Conservation (phyloP, 2,329 filamentous ascomycete species). For the Botrytis galanthina region DNA sequence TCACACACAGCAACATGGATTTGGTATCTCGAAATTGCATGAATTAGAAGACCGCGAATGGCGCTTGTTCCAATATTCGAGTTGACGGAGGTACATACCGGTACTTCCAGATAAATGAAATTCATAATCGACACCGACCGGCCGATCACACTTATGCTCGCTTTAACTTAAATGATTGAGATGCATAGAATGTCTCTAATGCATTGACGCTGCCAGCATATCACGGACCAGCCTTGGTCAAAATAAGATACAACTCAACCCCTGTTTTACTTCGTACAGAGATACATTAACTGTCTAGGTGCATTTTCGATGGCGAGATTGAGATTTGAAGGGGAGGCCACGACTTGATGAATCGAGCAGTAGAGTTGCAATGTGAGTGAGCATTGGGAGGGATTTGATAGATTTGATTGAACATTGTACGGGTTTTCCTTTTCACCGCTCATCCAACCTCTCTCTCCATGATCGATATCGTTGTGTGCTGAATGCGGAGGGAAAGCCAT, state of each 20-base stretch:
- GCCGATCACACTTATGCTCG: neutral
- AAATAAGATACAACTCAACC: neutral
- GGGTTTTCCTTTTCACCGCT: conserved; percentile 13
- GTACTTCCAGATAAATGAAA: neutral
- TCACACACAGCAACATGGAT: neutral
- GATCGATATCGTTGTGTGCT: neutral
- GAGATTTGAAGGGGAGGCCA: neutral
- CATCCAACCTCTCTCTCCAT: neutral
- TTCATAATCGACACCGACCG: conserved; percentile 6
- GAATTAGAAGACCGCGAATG: neutral
- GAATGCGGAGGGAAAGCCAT: neutral
- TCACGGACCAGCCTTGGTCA: conserved; percentile 5
- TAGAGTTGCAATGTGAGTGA: neutral
- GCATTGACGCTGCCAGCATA: conserved; percentile 16
- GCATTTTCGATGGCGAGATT: conserved; percentile 18
- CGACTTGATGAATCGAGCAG: neutral
- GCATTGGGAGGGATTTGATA: neutral
- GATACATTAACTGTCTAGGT: conserved; percentile 8
- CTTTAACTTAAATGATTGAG: neutral
- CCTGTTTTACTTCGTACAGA: conserved; percentile 15
- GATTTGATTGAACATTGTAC: neutral
- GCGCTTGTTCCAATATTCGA: conserved; percentile 4
- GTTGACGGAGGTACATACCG: neutral
- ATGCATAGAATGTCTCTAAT: conserved; percentile 17
- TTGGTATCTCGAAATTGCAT: neutral